Base-by-base conservation (phyloP, 2,329 filamentous ascomycete species). In the Paracamarosporium sp. region DNA sequence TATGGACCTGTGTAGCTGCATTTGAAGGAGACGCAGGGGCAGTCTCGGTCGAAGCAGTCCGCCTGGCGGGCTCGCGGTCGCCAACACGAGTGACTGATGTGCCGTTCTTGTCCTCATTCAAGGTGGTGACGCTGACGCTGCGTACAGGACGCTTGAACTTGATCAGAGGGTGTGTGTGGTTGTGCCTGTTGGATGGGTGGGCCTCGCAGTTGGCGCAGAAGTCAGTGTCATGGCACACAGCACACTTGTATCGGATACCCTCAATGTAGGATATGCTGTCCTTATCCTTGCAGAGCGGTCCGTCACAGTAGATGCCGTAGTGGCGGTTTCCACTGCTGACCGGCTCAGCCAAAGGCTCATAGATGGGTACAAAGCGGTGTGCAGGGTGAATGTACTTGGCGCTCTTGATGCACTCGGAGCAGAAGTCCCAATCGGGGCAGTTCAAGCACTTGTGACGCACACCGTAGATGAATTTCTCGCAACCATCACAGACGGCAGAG, bases 401-500 rank as follows among this genome's bases (percentile, higher is more conserved):
- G 64, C 84, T 86, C 67, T 83, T 79, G 57, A 92, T 78, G 78
- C 96, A 99, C 8, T 86, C 82, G 24, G 85, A 84, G 82, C 95
- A 99, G 80, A 91, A 98, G 72, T 99, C 95, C 90, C 92, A 99
- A 77, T 99, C 95, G 41, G 96, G 95, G 82, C 95, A 99, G 75
- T 92, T 89, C 63, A 98, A 83, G 77, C 95, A 99, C 84, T 99
- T 99, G 86, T 98, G 90, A 67, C 95, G 94, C 56, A 97, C 85
- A 67, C 95, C 96, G 67, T 85, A 83, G 70, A 99, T 95, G 76
- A 87, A 88, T 84, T 87, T 90, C 69, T 98, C 91, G 76, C 96
- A 99, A 38, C 92, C 92, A 80, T 99, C 95, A 73, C 95, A 99
- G 63, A 97, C 88, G 60, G 96, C 95, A 58, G 91, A 88, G 80